These are phyloP conservation scores for Maudiozyma serrabonitensis DNA, from an alignment of 805 yeast species.

Conservation along the genomic window DNA sequence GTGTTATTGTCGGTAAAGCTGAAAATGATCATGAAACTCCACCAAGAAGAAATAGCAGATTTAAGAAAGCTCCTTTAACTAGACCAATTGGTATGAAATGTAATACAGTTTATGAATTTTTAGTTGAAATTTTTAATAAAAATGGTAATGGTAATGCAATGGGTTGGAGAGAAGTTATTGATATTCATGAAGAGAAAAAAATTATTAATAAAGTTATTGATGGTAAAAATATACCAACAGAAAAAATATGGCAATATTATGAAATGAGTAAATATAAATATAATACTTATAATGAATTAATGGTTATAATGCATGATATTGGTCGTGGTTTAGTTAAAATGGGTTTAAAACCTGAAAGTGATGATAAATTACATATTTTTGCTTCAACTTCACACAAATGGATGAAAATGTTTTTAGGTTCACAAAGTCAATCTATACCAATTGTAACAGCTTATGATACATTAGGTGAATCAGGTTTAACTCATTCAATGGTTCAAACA, in stretches of 20 bases:
- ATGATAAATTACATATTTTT: constrained; percentile 65
- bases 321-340: constrained; percentile 70
- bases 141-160: constrained; percentile 47
- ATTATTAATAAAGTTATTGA: constrained; percentile 64
- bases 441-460: constrained; percentile 97
- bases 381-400: constrained; percentile 86
- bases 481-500: constrained; percentile 78
- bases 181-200: constrained; percentile 68
- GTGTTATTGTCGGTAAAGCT: constrained; percentile 56
- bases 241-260: constrained; percentile 80
- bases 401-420: constrained; percentile 81
- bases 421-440: constrained; percentile 69
- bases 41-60: constrained; percentile 60
- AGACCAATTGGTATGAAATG: constrained; percentile 61
- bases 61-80: constrained; percentile 30
- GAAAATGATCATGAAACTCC: constrained; percentile 72
- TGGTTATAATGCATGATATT: constrained; percentile 37
- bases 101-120: constrained; percentile 60
- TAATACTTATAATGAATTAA: constrained; percentile 52
- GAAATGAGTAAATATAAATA: constrained; percentile 68
- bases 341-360: constrained; percentile 49
- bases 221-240: constrained; percentile 62
- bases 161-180: constrained; percentile 72
- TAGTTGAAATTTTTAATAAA: constrained; percentile 49
- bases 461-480: constrained; percentile 78